These are phyloP conservation scores for Exophiala phaeomuriformis DNA, from an alignment of 2,329 filamentous ascomycete genomes.

Conservation along the genomic window DNA sequence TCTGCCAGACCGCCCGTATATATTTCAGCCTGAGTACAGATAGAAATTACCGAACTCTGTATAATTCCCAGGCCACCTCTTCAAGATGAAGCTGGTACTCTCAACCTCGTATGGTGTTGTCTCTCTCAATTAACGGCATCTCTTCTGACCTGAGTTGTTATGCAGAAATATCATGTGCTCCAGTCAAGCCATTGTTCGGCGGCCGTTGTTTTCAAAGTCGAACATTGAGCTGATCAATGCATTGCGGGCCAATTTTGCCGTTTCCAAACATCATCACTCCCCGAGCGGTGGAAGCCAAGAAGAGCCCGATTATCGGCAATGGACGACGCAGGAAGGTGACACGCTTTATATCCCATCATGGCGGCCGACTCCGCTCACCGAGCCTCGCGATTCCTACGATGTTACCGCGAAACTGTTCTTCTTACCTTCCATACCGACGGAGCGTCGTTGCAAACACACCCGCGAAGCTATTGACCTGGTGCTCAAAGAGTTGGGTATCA, in stretches of 20 bases:
- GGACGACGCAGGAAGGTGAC: constrained; percentile 60
- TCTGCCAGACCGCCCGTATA: neutral
- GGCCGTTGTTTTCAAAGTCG: constrained; percentile 69
- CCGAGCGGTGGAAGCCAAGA: constrained; percentile 9
- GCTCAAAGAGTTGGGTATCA: constrained; percentile 66
- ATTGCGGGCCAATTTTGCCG: constrained; percentile 72
- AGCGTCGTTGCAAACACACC: constrained; percentile 61
- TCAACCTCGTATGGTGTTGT: constrained; percentile 66
- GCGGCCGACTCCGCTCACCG: constrained; percentile 64
- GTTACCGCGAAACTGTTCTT: constrained; percentile 96
- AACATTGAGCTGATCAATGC: constrained; percentile 90
- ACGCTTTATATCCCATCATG: constrained; percentile 71
- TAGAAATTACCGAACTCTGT: neutral
- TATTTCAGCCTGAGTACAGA: neutral
- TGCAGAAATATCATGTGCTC: constrained; percentile 74
- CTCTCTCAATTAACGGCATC: neutral
- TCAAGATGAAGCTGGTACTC: constrained; percentile 70
- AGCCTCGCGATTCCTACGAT: constrained; percentile 80
- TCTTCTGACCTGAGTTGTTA: neutral
- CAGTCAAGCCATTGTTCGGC: constrained; percentile 75
- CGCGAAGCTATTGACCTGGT: constrained; percentile 74
- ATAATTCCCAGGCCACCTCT: neutral
- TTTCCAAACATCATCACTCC: constrained; percentile 55
- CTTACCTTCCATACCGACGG: constrained; percentile 61
- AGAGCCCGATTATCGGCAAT: constrained; percentile 36